Conservation (phyloP, 2,329 filamentous ascomycete genomes). For the Fusarium sp. region DNA sequence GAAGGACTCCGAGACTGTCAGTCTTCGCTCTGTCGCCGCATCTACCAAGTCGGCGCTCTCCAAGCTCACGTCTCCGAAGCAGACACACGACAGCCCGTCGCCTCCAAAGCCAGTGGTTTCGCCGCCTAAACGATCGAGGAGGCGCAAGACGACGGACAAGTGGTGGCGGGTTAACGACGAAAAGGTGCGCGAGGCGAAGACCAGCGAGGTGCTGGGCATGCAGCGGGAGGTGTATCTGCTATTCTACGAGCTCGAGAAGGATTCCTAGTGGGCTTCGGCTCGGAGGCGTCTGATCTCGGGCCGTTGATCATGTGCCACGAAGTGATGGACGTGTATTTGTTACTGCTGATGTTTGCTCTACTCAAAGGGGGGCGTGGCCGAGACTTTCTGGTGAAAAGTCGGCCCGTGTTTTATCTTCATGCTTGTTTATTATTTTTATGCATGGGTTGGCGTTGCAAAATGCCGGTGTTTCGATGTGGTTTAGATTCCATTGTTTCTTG, state of each 20-base stretch:
- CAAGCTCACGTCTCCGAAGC: constrained; percentile 57
- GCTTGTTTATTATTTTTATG: constrained; percentile 17
- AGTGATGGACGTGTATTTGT: constrained; percentile 8
- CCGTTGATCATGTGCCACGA: background rate
- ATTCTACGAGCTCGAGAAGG: constrained; percentile 89
- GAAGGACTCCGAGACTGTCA: constrained; percentile 62
- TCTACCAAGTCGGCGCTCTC: constrained; percentile 68
- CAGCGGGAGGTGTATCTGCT: constrained; percentile 95
- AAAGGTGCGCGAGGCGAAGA: constrained; percentile 94
- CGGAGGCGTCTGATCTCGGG: background rate
- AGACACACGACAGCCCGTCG: constrained; percentile 39
- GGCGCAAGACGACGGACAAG: constrained; percentile 71
- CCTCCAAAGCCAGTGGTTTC: constrained; percentile 37
- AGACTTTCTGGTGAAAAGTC: background rate
- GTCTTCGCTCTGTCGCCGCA: constrained; percentile 67
- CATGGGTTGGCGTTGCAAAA: constrained; percentile 41
- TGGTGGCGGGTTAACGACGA: constrained; percentile 99
- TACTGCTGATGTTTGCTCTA: background rate
- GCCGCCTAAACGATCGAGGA: constrained; percentile 58
- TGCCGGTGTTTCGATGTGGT: constrained; percentile 15
- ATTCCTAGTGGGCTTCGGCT: constrained; percentile 30
- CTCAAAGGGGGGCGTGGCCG: background rate
- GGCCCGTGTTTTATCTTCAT: background rate
- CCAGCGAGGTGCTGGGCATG: constrained; percentile 90
- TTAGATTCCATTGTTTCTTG: constrained; percentile 27